Base-by-base conservation (phyloP, 768 basidiomycete species). In the Hygrophoropsis aurantiaca region DNA sequence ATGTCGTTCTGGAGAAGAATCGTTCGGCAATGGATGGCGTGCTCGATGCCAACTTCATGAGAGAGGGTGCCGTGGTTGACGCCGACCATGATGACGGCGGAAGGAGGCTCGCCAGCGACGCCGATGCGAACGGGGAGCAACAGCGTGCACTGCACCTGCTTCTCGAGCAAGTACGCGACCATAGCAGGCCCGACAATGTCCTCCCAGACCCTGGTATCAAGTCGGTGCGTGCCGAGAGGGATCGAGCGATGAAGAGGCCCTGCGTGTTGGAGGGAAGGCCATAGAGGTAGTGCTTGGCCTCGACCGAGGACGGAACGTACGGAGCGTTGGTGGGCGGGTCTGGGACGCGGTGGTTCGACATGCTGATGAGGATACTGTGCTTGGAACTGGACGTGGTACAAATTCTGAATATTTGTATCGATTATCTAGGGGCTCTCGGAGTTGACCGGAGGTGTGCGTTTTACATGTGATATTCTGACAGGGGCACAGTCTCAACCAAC, bases 11-110 rank as follows among this genome's bases (percentile, higher is more conserved):
- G 46, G 2, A 21, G 11, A n/a, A 71, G 58, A 42, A 69, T n/a
- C 3, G 41, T 19, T n/a, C 42, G 23, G 54, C 64, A 66, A 16
- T 52, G 20, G 16, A 26, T 20, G 18, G 64, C 70, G 6, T 59
- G 59, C 13, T 32, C 50, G 53, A 57, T n/a, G 46, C 60, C 69
- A 20, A 54, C 54, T 6, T 62, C 53, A 43, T 18, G 11, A 34
- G 60, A 51, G 51, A 71, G 65, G 30, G 70, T 52, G 9, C 33
- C 42, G 41, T 64, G 67, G 7, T 20, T 37, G 16, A 71, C 66
- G 10, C 67, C 70, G 23, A 70, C 59, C 65, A 71, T 30, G 44
- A 70, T 47, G 48, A 64, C 58, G 36, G 47, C 45, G 23, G 34
- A 20, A 26, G 42, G 11, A 42, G 40, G 13, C 34, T 54, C 54